phyloP scores from a whole-genome alignment of 352 stramenopile species.

The Phytopythium oedochilum region DNA sequence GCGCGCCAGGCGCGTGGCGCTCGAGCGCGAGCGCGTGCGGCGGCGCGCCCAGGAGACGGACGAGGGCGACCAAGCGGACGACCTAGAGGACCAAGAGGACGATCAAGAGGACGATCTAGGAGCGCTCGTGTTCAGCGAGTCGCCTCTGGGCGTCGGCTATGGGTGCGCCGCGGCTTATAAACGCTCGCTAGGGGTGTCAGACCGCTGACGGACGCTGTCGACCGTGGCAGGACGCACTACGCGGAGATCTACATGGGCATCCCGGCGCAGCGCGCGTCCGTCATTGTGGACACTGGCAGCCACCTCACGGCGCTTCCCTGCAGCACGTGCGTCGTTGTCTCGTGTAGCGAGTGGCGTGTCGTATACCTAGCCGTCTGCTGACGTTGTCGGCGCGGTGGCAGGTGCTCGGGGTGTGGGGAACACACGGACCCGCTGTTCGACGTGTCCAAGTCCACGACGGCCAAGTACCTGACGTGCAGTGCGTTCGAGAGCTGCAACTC shows the following conservation, averaged over 20 bases:
- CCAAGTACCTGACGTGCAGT: slow-evolving; percentile 57
- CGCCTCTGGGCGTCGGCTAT: slow-evolving; percentile 60
- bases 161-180: slow-evolving; percentile 46
- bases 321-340: slow-evolving; percentile 21
- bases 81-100: slow-evolving; percentile 10
- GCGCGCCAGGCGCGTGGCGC: slow-evolving; percentile 8
- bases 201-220: slow-evolving; percentile 4
- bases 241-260: slow-evolving; percentile 80
- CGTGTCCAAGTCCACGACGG: slow-evolving; percentile 70
- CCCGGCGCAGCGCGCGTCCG: slow-evolving; percentile 72
- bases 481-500: slow-evolving; percentile 43
- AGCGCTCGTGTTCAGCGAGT: slow-evolving; percentile 47
- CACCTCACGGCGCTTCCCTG: slow-evolving; percentile 78
- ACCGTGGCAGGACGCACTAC: slow-evolving; percentile 62
- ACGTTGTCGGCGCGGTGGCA: slow-evolving; percentile 10
- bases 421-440: slow-evolving; percentile 79
- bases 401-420: slow-evolving; percentile 54
- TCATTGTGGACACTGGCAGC: slow-evolving; percentile 84
- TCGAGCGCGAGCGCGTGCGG: slow-evolving; percentile 44
- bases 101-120: slow-evolving; percentile 7
- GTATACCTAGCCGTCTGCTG: background rate
- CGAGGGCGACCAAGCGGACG: slow-evolving; percentile 9
- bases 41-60: slow-evolving; percentile 22
- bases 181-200: too few species aligned
- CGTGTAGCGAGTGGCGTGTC: too few species aligned